A percentile compares a stretch with the other conserved stretches of the same genome.
Conservation (phyloP, 208 protist species). For the Acanthamoeba lenticulata region DNA sequence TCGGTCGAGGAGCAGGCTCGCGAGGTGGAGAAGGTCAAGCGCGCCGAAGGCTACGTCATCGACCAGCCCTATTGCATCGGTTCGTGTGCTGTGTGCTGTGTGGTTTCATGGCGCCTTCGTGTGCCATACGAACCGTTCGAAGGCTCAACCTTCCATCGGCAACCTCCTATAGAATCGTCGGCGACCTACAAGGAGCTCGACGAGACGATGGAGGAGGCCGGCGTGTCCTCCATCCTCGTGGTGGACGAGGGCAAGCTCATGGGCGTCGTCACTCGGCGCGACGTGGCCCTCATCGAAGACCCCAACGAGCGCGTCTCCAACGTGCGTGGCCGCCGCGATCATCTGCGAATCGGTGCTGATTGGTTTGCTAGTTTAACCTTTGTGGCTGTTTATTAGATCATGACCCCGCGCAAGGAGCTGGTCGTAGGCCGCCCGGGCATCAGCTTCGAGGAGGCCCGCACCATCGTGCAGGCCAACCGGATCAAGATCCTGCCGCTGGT, state of each 20-base stretch:
- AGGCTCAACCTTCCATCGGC: not conserved
- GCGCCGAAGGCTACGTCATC: conserved; percentile 23
- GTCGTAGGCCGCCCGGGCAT: conserved; percentile 85
- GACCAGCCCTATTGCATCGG: conserved; percentile 25
- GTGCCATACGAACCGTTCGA: not conserved
- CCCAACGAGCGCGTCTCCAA: conserved; percentile 83
- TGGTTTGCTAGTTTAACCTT: not conserved
- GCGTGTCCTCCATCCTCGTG: conserved; percentile 97
- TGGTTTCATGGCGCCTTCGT: not conserved
- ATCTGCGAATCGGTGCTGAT: too few species aligned
- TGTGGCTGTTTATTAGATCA: not conserved
- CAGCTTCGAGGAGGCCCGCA: conserved; percentile 94
- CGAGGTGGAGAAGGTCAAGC: conserved; percentile 39
- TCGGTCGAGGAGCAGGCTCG: conserved; percentile 91
- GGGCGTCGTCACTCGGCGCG: conserved; percentile 96
- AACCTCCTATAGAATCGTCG: not conserved
- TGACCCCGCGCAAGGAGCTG: conserved; percentile 72
- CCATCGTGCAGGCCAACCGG: conserved; percentile 92
- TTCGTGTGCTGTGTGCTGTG: not conserved
- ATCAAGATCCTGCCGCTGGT: conserved; percentile 97
- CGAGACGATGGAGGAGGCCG: conserved; percentile 90
- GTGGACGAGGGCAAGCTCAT: conserved; percentile 96
- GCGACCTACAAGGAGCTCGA: conserved; percentile 27
- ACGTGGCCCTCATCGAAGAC: conserved; percentile 97
- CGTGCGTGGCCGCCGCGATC: conserved; percentile 76